Conservation (phyloP, 176 grass and related monocot species). For the Puya raimondii region DNA sequence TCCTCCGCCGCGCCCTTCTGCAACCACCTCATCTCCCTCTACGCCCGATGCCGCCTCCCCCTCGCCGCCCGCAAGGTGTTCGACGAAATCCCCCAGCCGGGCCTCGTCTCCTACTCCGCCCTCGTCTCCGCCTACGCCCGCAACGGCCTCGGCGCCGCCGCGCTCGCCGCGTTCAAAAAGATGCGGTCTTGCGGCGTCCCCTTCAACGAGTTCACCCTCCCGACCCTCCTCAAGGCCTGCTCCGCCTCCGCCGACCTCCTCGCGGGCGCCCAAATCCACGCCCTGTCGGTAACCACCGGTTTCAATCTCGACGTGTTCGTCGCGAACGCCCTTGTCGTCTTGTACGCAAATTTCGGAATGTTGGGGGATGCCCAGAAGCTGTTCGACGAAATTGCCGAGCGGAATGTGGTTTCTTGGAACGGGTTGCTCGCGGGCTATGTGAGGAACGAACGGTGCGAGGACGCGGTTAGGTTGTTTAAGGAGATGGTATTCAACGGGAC, state of each 20-base stretch:
- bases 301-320: conserved; percentile 49
- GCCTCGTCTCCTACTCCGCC: conserved; percentile 65
- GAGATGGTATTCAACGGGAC: conserved; percentile 47
- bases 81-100: conserved; percentile 54
- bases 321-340: conserved; percentile 57
- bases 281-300: conserved; percentile 32
- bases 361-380: conserved; percentile 43
- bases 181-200: conserved; percentile 42
- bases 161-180: conserved; percentile 31
- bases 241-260: conserved; percentile 15
- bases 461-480: conserved; percentile 40
- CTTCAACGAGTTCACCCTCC: conserved; percentile 76
- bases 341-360: conserved; percentile 56
- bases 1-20: conserved; percentile 19
- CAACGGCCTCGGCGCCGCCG: conserved; percentile 41
- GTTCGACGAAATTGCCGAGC: conserved; percentile 34
- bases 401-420: conserved; percentile 71
- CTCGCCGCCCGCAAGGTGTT: conserved; percentile 54
- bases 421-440: conserved; percentile 52
- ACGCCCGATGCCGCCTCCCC: conserved; percentile 42
- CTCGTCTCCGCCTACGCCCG: conserved; percentile 67
- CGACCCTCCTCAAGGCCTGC: conserved; percentile 56
- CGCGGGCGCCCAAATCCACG: conserved; percentile 60
- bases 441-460: conserved; percentile 48
- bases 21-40: conserved; percentile 58